Evolutionary conservation across 2,329 filamentous ascomycete species (phyloP).

Genomic region (Pestalotiopsis sp.): DNA sequence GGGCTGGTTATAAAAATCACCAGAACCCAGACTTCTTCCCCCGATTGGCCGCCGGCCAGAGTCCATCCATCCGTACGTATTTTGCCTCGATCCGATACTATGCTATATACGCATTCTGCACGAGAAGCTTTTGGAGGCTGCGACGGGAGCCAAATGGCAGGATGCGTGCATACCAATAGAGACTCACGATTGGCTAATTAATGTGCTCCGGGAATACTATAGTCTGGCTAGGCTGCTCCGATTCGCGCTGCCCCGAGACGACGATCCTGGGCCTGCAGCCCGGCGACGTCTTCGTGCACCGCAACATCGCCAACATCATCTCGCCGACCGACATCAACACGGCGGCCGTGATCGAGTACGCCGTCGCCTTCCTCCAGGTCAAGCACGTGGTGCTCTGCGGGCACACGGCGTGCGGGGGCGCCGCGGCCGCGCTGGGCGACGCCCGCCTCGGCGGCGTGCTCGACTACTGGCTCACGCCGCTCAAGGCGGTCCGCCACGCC

Average conservation of each 20-base stretch:
- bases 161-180: constrained; percentile 5
- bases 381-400: constrained; percentile 71
- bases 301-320: constrained; percentile 87
- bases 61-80: constrained; percentile 58
- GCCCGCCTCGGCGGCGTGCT: constrained; percentile 51
- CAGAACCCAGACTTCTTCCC: constrained; percentile 72
- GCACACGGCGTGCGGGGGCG: constrained; percentile 68
- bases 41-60: constrained; percentile 66
- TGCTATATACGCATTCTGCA: neutral
- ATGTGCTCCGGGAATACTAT: neutral
- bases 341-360: constrained; percentile 75
- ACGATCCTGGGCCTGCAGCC: constrained; percentile 76
- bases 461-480: constrained; percentile 55
- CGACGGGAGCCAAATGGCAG: neutral
- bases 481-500: constrained; percentile 42
- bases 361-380: constrained; percentile 70
- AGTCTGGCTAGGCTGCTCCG: constrained; percentile 87
- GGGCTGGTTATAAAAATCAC: constrained; percentile 64
- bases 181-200: neutral
- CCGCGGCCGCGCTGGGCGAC: constrained; percentile 55
- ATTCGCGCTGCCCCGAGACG: constrained; percentile 82
- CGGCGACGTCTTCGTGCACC: constrained; percentile 85
- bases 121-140: neutral
- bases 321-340: constrained; percentile 74
- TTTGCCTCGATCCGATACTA: neutral